Evolutionary conservation across 2,329 filamentous ascomycete species (phyloP).

Genomic region (Colletotrichum horii): DNA sequence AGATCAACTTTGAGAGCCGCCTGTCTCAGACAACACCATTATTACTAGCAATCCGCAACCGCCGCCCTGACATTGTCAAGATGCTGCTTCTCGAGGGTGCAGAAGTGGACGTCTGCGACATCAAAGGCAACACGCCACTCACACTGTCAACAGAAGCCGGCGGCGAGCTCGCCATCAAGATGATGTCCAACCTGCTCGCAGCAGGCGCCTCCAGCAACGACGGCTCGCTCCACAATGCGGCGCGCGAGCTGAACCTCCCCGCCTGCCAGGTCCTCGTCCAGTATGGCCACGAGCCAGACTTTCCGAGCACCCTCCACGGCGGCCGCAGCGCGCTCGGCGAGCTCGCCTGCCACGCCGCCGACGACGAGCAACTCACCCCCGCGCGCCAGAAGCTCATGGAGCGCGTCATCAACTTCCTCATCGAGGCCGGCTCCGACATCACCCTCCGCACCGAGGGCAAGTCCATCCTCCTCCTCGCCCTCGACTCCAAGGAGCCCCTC

Average conservation of each 20-base stretch:
- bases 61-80: conserved; percentile 62
- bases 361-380: conserved; percentile 46
- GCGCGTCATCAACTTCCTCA: conserved; percentile 60
- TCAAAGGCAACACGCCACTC: conserved; percentile 61
- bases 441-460: conserved; percentile 61
- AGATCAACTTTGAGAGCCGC: conserved; percentile 60
- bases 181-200: conserved; percentile 60
- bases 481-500: conserved; percentile 61
- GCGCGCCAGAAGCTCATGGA: conserved; percentile 60
- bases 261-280: conserved; percentile 63
- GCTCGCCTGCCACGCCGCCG: conserved; percentile 62
- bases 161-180: conserved; percentile 56
- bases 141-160: conserved; percentile 63
- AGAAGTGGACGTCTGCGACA: conserved; percentile 64
- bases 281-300: conserved; percentile 67
- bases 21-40: conserved; percentile 61
- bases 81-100: conserved; percentile 62
- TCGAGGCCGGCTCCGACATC: conserved; percentile 62
- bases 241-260: conserved; percentile 61
- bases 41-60: conserved; percentile 62
- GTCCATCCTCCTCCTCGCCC: conserved; percentile 63
- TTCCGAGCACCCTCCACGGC: conserved; percentile 65
- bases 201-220: conserved; percentile 66
- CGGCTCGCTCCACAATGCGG: conserved; percentile 70
- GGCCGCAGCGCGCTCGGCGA: conserved; percentile 70